A percentile compares a stretch with the other conserved stretches of the same genome.
phyloP scores from a whole-genome alignment of 78 protist species.

The Protostelium mycophagum region DNA sequence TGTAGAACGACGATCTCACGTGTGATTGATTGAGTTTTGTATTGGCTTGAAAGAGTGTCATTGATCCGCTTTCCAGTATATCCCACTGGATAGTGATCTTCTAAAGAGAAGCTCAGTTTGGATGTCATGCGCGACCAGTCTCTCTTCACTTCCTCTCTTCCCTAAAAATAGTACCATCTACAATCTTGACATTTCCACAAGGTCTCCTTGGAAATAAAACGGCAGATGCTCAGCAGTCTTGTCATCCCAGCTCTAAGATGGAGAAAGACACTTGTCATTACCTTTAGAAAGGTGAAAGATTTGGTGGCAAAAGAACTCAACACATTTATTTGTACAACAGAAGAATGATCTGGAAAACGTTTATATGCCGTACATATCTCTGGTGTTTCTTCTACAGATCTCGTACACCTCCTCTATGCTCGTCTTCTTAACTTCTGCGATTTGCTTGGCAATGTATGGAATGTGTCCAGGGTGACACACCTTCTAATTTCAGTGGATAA shows the following conservation, averaged over 20 bases:
- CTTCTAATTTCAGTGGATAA: neutral
- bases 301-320: too few species aligned
- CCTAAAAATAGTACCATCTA: too few species aligned
- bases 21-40: neutral
- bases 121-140: constrained; percentile 1
- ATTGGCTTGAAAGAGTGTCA: neutral
- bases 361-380: constrained; percentile 40
- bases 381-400: constrained; percentile 41
- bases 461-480: constrained; percentile 74
- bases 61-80: neutral
- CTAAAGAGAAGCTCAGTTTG: neutral
- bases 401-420: constrained; percentile 21
- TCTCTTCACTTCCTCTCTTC: too few species aligned
- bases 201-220: too few species aligned
- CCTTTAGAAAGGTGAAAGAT: too few species aligned
- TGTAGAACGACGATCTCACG: too few species aligned
- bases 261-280: too few species aligned
- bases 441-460: constrained; percentile 60
- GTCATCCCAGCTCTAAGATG: too few species aligned
- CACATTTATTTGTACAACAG: too few species aligned
- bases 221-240: too few species aligned
- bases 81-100: neutral
- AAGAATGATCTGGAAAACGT: too few species aligned
- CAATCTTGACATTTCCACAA: too few species aligned
- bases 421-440: constrained; percentile 44